phyloP scores from a whole-genome alignment of 345 rosid species.

The Cochlearia excelsa region DNA sequence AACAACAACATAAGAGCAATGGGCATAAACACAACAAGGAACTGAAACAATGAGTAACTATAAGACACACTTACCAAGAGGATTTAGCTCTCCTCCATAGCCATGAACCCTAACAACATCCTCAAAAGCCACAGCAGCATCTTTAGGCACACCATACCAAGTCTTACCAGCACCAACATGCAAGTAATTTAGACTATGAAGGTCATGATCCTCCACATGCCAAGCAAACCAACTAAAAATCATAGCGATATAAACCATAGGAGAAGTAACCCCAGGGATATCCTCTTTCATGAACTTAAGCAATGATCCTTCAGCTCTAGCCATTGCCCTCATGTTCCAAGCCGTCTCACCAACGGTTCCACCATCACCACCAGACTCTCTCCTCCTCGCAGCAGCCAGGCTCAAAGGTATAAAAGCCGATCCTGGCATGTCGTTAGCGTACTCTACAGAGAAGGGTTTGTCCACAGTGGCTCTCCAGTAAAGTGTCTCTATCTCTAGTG shows the following conservation, averaged over 20 bases:
- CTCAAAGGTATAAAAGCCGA: constrained; percentile 68
- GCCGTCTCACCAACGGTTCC: constrained; percentile 76
- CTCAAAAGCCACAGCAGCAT: constrained; percentile 89
- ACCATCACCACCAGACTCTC: constrained; percentile 55
- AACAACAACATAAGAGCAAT: constrained; percentile 2
- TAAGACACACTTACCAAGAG: constrained; percentile 59
- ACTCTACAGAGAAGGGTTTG: constrained; percentile 90
- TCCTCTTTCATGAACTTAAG: constrained; percentile 97
- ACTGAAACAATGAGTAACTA: constrained; percentile 21
- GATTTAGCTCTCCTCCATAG: constrained; percentile 90
- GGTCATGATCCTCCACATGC: constrained; percentile 98
- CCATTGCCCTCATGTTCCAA: constrained; percentile 96
- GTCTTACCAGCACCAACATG: constrained; percentile 96
- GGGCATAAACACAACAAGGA: constrained; percentile 18
- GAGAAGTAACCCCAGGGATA: constrained; percentile 97
- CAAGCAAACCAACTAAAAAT: constrained; percentile 99
- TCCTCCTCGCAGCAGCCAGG: constrained; percentile 44
- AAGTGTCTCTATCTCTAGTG: constrained; percentile 70
- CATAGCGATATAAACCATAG: constrained; percentile 96
- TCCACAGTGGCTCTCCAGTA: constrained; percentile 95
- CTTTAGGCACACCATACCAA: constrained; percentile 97
- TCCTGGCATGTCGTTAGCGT: constrained; percentile 98
- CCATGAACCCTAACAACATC: constrained; percentile 96
- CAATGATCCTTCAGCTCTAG: constrained; percentile 87
- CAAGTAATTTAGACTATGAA: constrained; percentile 96